Percentiles rank a stretch among this genome's conserved stretches.
phyloP scores from a whole-genome alignment of 148 eudicot species.

The Spergularia bocconei region DNA sequence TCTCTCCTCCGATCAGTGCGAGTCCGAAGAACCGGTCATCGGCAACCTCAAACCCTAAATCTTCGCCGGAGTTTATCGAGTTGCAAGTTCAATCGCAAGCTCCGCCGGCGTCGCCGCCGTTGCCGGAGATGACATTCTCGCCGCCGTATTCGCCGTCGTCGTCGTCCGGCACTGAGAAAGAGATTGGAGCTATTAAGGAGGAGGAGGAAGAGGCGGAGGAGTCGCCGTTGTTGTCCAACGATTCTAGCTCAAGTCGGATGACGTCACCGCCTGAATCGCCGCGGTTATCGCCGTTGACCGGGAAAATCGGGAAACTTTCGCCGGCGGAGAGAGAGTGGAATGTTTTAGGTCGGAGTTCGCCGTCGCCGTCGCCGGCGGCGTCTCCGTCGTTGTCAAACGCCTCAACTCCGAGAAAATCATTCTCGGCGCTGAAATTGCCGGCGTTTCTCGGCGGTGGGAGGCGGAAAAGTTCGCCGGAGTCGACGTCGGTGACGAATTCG shows the following conservation, averaged over 20 bases:
- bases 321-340: constrained; percentile 39
- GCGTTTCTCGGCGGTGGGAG: constrained; percentile 38
- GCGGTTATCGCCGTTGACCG: constrained; percentile 35
- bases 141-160: constrained; percentile 39
- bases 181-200: constrained; percentile 28
- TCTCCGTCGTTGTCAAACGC: constrained; percentile 17
- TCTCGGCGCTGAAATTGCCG: constrained; percentile 33
- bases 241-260: constrained; percentile 33
- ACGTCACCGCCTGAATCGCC: constrained; percentile 41
- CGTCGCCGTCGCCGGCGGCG: constrained; percentile 25
- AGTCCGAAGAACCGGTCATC: constrained; percentile 44
- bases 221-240: constrained; percentile 40
- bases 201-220: constrained; percentile 45
- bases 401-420: constrained; percentile 27
- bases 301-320: constrained; percentile 25
- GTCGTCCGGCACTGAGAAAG: constrained; percentile 45
- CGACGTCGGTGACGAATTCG: constrained; percentile 28
- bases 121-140: constrained; percentile 38
- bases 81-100: constrained; percentile 30
- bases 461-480: constrained; percentile 31
- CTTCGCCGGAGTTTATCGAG: constrained; percentile 68
- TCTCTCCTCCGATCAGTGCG: constrained; percentile 65
- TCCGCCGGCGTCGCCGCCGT: constrained; percentile 31
- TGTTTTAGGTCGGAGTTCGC: constrained; percentile 24
- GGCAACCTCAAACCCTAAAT: constrained; percentile 46